These are phyloP conservation scores for Parietaria judaica DNA, from an alignment of 306 rosid species.

Conservation along the genomic window DNA sequence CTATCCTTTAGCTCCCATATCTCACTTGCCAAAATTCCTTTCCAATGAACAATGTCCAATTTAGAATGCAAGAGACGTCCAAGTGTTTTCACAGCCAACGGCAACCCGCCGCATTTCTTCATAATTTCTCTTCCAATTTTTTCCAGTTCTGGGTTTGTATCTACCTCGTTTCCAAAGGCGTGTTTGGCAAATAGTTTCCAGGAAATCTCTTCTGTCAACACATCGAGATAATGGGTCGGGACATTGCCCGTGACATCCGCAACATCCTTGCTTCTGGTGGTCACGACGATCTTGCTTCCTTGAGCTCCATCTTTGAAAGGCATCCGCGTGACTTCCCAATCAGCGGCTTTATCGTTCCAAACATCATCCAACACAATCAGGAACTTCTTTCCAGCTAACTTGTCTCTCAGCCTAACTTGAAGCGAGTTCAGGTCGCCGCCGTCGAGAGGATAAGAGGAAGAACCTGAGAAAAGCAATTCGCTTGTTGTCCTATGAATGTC, in stretches of 20 bases:
- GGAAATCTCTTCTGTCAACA: not conserved
- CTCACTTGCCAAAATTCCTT: not conserved
- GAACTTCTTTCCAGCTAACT: not conserved
- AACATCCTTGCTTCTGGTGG: not conserved
- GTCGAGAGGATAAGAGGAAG: not conserved
- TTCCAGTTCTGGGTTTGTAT: not conserved
- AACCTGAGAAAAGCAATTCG: not conserved
- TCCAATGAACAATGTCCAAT: not conserved
- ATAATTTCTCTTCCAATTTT: conserved; percentile 2
- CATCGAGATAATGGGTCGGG: not conserved
- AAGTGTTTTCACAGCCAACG: conserved; percentile 16
- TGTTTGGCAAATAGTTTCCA: conserved; percentile 1
- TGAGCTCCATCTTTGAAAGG: not conserved
- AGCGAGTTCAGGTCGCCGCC: not conserved
- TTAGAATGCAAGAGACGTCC: conserved; percentile 10
- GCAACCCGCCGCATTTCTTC: conserved; percentile 7
- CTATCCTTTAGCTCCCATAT: conserved; percentile 1
- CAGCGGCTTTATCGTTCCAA: not conserved
- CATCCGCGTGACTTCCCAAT: not conserved
- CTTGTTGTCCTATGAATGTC: not conserved
- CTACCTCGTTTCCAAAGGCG: conserved; percentile 7
- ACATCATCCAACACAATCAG: conserved; percentile 1
- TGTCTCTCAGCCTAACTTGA: not conserved
- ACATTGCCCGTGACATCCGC: not conserved
- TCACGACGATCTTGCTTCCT: conserved; percentile 4